A percentile compares a stretch with the other conserved stretches of the same genome.
Evolutionary conservation across 352 stramenopile species (phyloP).

Genomic region (Globisporangium middletonii): DNA sequence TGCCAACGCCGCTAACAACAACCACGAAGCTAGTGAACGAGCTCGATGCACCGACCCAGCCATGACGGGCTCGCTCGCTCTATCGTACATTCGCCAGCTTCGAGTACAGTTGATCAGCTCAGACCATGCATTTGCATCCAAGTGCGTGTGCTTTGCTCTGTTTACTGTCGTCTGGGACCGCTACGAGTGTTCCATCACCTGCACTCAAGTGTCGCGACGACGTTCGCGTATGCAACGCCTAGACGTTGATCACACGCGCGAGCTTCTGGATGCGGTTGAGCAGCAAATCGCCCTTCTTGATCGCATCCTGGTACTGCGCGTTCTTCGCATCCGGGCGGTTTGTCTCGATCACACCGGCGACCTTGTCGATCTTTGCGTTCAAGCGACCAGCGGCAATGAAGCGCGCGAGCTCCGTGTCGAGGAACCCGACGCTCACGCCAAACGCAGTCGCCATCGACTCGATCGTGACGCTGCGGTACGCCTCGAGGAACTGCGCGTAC

Average conservation of each 20-base stretch:
- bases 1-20: no score
- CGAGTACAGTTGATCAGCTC: no score
- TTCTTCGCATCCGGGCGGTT: slow-evolving; percentile 98
- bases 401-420: slow-evolving; percentile 95
- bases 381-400: slow-evolving; percentile 97
- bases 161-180: no score
- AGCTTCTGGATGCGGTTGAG: slow-evolving; percentile 99
- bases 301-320: slow-evolving; percentile 97
- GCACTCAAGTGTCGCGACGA: not conserved
- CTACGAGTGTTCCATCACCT: not conserved
- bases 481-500: slow-evolving; percentile 98
- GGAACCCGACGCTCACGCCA: slow-evolving; percentile 91
- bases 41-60: no score
- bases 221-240: slow-evolving; percentile 4
- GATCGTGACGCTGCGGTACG: slow-evolving; percentile 96
- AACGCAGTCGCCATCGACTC: slow-evolving; percentile 96
- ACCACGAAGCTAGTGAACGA: no score
- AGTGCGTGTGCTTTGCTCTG: no score
- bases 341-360: slow-evolving; percentile 97
- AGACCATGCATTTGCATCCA: no score
- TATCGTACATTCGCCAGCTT: no score
- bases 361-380: slow-evolving; percentile 99
- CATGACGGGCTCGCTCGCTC: no score
- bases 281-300: slow-evolving; percentile 98
- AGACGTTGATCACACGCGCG: slow-evolving; percentile 94